Evolutionary conservation across 352 stramenopile species (phyloP), one percentile per base, ranked within the genome.

Genomic region (Globisporangium acanthophoron): DNA sequence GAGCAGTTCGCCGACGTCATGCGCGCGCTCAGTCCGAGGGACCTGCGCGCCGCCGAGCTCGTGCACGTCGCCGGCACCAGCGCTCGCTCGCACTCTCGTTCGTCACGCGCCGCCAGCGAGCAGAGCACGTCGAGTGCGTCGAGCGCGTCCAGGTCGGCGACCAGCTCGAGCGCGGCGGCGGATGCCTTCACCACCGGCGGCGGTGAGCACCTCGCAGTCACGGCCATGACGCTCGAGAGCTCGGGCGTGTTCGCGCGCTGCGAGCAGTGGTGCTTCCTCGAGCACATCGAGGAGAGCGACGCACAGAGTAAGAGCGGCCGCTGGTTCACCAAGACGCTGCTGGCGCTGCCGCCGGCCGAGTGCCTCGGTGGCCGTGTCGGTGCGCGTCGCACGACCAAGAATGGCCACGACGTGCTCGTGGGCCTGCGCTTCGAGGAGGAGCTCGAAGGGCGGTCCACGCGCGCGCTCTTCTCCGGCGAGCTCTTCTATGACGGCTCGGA

Each of bases 341-440:
- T 70, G 27, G 71, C 69, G 2, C 46, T 78, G 9, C 46, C 56
- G 6, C 59, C 61, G 3, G 59, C 50, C 4, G 63, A 67, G 20
- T 55, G 71, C 20, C 52, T 66, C 11, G 43, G 59, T 16, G 49
- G 60, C 39, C 46, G 44, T 18, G 33, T 46, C 16, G 55, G 47
- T 16, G 47, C 56, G 3, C 55, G 53, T 11, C 37, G 37, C 37
- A 9, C 15, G 18, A 29, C 57, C n/a, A 63, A 59, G 27, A 61
- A 76, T 29, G 66, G 70, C 21, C 67, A 73, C 12, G 65, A 75
- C 47, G 71, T 85, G 6, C 59, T 77, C 46, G 73, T 73, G 40
- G 76, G 72, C 39, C 81, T 76, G 20, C 67, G 51, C 12, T 80
- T 80, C 27, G 70, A 80, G 39, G 67, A 80, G 62, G 72, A 74